A percentile compares a stretch with the other conserved stretches of the same genome.
phyloP scores from a whole-genome alignment of 345 rosid genomes.

The Eucalyptus dawsonii region DNA sequence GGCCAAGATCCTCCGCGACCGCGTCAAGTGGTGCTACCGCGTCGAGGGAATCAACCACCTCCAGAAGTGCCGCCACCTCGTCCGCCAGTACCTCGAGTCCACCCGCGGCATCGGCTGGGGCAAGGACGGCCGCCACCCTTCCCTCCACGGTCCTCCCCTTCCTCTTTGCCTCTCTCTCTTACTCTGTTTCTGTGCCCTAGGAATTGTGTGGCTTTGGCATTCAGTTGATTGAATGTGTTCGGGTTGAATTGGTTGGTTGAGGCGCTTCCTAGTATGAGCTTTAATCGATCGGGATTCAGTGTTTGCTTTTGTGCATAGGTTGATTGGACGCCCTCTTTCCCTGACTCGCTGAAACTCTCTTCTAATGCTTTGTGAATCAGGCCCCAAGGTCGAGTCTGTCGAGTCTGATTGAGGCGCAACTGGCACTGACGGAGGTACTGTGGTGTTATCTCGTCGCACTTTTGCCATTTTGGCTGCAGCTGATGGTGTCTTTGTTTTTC shows the following conservation, averaged over 20 bases:
- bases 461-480: background rate
- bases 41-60: slow-evolving; percentile 94
- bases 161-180: background rate
- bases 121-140: slow-evolving; percentile 89
- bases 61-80: slow-evolving; percentile 96
- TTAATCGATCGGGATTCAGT: no score
- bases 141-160: slow-evolving; percentile 58
- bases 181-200: background rate
- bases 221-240: background rate
- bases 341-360: no score
- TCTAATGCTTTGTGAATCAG: no score
- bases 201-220: background rate
- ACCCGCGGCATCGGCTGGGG: slow-evolving; percentile 99
- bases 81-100: slow-evolving; percentile 80
- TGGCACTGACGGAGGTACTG: background rate
- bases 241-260: background rate
- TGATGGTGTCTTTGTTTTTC: background rate
- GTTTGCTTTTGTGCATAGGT: no score
- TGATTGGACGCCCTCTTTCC: no score
- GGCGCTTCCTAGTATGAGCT: background rate
- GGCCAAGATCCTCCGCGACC: slow-evolving; percentile 92
- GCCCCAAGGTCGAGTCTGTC: no score
- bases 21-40: slow-evolving; percentile 92
- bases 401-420: background rate
- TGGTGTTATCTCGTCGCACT: background rate